These are phyloP conservation scores for Kernera saxatilis DNA, from an alignment of 345 rosid species.

Conservation along the genomic window DNA sequence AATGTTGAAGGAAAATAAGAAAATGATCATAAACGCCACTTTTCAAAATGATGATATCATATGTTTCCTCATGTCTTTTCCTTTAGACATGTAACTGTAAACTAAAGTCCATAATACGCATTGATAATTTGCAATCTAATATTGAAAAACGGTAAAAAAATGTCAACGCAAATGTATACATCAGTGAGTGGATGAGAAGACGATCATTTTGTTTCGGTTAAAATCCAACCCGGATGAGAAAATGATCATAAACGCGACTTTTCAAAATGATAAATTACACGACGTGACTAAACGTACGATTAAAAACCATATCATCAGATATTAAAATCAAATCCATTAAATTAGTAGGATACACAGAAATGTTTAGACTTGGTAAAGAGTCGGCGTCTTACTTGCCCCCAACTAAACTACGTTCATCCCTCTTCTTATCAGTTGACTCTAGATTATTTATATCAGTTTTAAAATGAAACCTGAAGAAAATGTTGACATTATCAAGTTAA, in stretches of 20 bases:
- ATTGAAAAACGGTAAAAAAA: too few species aligned
- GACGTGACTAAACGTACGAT: conserved; percentile 28
- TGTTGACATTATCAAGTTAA: not conserved
- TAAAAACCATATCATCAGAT: not conserved
- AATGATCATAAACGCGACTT: not conserved
- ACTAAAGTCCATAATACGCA: too few species aligned
- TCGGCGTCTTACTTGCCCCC: conserved; percentile 23
- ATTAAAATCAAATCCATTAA: not conserved
- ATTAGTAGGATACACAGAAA: conserved; percentile 9
- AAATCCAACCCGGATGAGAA: too few species aligned
- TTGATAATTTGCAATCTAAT: too few species aligned
- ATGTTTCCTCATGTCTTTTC: too few species aligned
- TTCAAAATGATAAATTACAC: conserved; percentile 5
- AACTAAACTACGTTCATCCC: not conserved
- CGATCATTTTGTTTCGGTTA: too few species aligned
- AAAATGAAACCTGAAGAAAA: not conserved
- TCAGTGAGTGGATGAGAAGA: not conserved
- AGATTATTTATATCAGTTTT: not conserved
- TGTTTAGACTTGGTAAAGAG: conserved; percentile 25
- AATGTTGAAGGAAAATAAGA: not conserved
- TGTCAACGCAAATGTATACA: not conserved
- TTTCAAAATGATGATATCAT: too few species aligned
- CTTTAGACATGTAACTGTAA: too few species aligned
- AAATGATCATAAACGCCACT: too few species aligned
- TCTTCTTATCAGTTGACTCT: conserved; percentile 10